Evolutionary conservation across 768 basidiomycete genomes (phyloP), one percentile per base, ranked within the genome.

Genomic region (Naematelia encephala): DNA sequence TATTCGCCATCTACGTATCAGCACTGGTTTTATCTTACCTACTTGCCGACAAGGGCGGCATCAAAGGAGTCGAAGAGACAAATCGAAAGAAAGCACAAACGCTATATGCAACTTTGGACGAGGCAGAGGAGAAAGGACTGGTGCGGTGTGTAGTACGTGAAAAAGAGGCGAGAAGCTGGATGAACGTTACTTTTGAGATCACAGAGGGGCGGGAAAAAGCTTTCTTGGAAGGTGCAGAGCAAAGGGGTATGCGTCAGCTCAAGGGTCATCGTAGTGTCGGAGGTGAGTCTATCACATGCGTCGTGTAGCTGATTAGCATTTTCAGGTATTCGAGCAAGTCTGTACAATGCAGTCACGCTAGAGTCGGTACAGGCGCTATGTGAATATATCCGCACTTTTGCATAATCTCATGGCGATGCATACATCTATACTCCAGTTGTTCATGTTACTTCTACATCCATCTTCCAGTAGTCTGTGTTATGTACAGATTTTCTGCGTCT

Each of bases 161-260:
- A 69, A 81, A 82, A 57, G 87, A 84, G 4, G 85, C 86, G 49
- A 83, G 87, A 60, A 97, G 93, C 77, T 88, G 89, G 85, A 98
- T 98, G 94, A 99, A 99, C 74, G 82, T 90, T 14, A 89, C 90
- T 0, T 98, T 97, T 77, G 83, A 84, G 54, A 80, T 93, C 12
- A 63, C 84, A 12, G 88, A 89, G n/a, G 87, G 82, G 0, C 82
- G 81, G 19, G 80, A 96, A 76, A 83, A 84, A 68, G 78, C 80
- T 67, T 98, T 97, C 76, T 74, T 98, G 64, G 81, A 82, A 19
- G 90, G 88, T 10, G 93, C 93, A 0, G 87, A 91, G 70, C 81
- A 80, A 66, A 80, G 77, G 57, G 90, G 89, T 0, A 86, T 98
- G 83, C 86, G 85, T 67, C 89, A 88, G 29, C 78, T 96, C 56